Conservation (phyloP, 768 basidiomycete genomes). For the Tulasnella sp. region DNA sequence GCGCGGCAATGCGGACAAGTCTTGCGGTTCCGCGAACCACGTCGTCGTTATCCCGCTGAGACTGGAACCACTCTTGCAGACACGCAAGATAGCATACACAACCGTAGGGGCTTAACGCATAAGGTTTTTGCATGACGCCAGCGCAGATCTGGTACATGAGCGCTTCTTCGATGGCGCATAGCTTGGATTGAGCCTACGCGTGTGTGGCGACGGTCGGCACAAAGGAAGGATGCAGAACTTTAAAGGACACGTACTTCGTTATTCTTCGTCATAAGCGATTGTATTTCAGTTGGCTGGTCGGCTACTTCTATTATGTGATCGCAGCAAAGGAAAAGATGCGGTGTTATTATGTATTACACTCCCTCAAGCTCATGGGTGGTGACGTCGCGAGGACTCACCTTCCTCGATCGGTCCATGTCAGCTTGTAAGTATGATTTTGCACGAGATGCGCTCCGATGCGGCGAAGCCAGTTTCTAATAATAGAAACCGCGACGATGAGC, state of each 20-base stretch:
- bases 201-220: background rate
- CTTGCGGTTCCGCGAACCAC: background rate
- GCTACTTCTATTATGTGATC: background rate
- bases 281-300: background rate
- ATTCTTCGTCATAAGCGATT: background rate
- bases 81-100: background rate
- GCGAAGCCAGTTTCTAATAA: background rate
- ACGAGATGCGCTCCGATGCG: background rate
- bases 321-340: background rate
- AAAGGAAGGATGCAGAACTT: too few relatives aligned
- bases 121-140: slow-evolving; percentile 1
- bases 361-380: background rate
- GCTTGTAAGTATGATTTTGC: background rate
- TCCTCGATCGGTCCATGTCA: background rate
- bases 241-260: background rate
- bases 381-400: background rate
- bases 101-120: slow-evolving; percentile 4
- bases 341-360: background rate
- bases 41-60: background rate
- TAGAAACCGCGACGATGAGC: background rate
- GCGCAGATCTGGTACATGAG: slow-evolving; percentile 2
- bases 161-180: background rate
- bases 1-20: slow-evolving; percentile 17
- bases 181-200: background rate
- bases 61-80: background rate